Evolutionary conservation across 164 flowering plant species (phyloP).

Genomic region (Kalanchoe fedtschenkoi): DNA sequence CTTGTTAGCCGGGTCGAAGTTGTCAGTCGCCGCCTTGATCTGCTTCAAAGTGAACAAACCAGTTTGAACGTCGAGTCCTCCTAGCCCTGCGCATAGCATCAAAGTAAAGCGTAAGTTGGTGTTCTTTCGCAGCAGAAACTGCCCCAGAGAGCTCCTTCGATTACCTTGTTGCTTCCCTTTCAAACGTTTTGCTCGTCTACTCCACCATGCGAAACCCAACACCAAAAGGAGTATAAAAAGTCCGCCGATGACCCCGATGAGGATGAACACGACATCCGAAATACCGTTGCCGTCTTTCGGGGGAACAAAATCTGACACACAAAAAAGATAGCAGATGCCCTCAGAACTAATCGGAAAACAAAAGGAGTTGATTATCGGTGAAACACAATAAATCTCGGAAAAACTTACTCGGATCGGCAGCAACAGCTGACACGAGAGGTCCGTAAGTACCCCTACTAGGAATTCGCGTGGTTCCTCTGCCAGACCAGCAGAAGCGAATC

Average conservation of each 20-base stretch:
- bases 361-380: background rate
- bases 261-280: conserved; percentile 8
- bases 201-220: conserved; percentile 35
- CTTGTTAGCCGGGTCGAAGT: conserved; percentile 45
- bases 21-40: conserved; percentile 41
- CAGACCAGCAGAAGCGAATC: conserved; percentile 40
- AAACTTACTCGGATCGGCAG: conserved; percentile 35
- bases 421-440: conserved; percentile 51
- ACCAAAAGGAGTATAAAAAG: conserved; percentile 11
- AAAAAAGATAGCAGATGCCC: background rate
- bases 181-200: conserved; percentile 14
- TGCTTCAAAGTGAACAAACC: conserved; percentile 44
- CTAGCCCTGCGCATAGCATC: conserved; percentile 15
- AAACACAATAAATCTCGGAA: background rate
- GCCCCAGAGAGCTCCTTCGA: too few relatives aligned
- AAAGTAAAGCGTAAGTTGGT: background rate
- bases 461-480: conserved; percentile 52
- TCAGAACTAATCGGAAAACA: background rate
- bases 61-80: conserved; percentile 25
- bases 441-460: conserved; percentile 55
- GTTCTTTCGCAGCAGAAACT: too few relatives aligned
- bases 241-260: conserved; percentile 19
- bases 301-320: conserved; percentile 21
- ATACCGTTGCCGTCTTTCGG: conserved; percentile 13
- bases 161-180: conserved; percentile 6